Conservation (phyloP, 345 rosid species). For the Hibiscus syriacus region DNA sequence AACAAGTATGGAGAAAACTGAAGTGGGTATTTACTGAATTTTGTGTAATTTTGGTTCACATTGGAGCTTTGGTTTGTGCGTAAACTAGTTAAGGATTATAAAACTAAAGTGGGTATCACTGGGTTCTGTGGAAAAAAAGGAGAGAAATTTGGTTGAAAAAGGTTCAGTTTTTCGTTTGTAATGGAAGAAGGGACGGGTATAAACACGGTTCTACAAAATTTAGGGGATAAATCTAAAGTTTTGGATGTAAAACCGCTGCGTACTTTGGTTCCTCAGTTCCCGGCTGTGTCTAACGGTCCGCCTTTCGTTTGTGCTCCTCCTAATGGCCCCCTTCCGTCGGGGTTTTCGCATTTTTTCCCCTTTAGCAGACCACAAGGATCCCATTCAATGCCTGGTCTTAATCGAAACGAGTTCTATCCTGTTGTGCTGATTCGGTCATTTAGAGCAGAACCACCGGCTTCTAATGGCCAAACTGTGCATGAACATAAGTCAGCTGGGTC, state of each 20-base stretch:
- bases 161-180: neutral
- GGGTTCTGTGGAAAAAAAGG: neutral
- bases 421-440: conserved; percentile 53
- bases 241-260: neutral
- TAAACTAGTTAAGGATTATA: too few relatives aligned
- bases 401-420: conserved; percentile 27
- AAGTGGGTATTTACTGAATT: too few relatives aligned
- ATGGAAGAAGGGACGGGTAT: neutral
- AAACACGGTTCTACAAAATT: too few relatives aligned
- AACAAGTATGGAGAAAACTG: too few relatives aligned
- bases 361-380: conserved; percentile 28
- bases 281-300: neutral
- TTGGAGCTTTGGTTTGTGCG: too few relatives aligned
- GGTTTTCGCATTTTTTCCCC: conserved; percentile 61
- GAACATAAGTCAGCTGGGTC: neutral
- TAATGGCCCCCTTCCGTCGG: conserved; percentile 53
- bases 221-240: neutral
- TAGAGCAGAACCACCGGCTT: conserved; percentile 19
- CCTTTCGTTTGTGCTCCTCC: conserved; percentile 21
- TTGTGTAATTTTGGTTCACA: too few relatives aligned
- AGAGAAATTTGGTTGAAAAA: neutral
- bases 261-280: neutral
- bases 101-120: too few relatives aligned
- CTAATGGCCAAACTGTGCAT: conserved; percentile 14
- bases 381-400: conserved; percentile 28